Conservation (phyloP, 371 early-diverging fungal species). For the Lichtheimia hyalospora region DNA sequence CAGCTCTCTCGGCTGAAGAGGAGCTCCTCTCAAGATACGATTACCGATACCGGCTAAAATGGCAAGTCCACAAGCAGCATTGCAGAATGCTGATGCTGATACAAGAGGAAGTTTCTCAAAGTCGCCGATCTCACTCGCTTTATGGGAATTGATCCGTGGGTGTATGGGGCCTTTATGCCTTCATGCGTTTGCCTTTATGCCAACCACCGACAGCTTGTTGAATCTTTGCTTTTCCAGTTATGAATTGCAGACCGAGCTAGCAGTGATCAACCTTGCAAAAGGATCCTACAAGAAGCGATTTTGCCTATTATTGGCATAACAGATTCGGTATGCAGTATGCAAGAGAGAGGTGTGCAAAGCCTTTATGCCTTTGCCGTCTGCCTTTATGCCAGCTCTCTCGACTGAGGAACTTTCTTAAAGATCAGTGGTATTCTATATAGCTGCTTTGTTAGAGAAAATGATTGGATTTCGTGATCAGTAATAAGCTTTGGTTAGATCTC, state of each 20-base stretch:
- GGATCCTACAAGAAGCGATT: background rate
- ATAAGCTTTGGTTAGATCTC: background rate
- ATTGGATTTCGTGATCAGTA: slow-evolving; percentile 1
- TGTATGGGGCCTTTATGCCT: slow-evolving; percentile 7
- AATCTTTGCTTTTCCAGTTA: slow-evolving; percentile 4
- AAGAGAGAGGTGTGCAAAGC: background rate
- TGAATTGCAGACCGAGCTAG: slow-evolving; percentile 3
- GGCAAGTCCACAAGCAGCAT: too few relatives aligned
- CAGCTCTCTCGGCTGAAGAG: background rate
- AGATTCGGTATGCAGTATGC: background rate
- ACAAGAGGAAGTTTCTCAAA: too few relatives aligned
- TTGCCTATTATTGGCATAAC: background rate
- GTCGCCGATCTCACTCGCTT: too few relatives aligned
- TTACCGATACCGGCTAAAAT: too few relatives aligned
- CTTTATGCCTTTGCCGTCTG: slow-evolving; percentile 6
- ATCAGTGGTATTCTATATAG: background rate
- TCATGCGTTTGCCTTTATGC: slow-evolving; percentile 6
- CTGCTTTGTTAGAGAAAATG: background rate
- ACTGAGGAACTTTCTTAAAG: too few relatives aligned
- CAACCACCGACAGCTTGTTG: slow-evolving; percentile 8
- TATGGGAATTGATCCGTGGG: background rate
- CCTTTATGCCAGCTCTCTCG: slow-evolving; percentile 8
- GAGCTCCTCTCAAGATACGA: too few relatives aligned
- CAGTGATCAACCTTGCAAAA: slow-evolving; percentile 2
- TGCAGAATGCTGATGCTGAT: too few relatives aligned